Evolutionary conservation across 208 protist genomes (phyloP), one percentile per base, ranked within the genome.

Genomic region (Trypanosoma theileri): DNA sequence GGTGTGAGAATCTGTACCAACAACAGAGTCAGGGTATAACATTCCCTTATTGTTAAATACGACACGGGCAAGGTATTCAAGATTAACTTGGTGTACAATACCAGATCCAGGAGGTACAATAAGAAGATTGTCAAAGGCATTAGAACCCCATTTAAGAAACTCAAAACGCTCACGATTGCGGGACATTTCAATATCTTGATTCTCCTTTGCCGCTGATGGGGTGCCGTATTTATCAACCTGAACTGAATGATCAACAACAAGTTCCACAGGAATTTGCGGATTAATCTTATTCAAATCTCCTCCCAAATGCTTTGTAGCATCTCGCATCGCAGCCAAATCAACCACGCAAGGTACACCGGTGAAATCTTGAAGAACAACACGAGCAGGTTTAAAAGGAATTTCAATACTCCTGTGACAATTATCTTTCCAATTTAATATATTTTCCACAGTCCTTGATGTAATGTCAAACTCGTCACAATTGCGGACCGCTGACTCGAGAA

Each of bases 81-180:
- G 86, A 73, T 99, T 99, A 19, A 99, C 93, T 85, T 99, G 98
- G 67, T 98, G 98, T 40, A 98, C 97, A 89, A 98, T 98, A 74
- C 98, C 98, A 48, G 89, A 91, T 60, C 97, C 97, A 22, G 98
- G 98, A 42, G 98, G 98, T 26, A 98, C 96, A 70, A 99, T 98
- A 13, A 92, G 78, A 0, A 99, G 73, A 66, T 96, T 92, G 65
- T 98, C 73, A 75, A 99, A 98, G 22, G 96, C 94, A 63, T 88
- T 91, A 61, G 92, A 93, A 69, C 97, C 96, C 97, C 97, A 99
- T 73, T 98, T 99, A 41, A 99, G 91, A 72, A 99, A 99, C 69
- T 86, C 80, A 76, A 98, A 98, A 66, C 98, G 89, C 85, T 99
- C 98, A 46, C 71, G 71, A 79, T 98, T 98, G 75, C 97, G 88